Conservation (phyloP, 78 protist genomes). For the Anaeramoeba flamelloides region DNA sequence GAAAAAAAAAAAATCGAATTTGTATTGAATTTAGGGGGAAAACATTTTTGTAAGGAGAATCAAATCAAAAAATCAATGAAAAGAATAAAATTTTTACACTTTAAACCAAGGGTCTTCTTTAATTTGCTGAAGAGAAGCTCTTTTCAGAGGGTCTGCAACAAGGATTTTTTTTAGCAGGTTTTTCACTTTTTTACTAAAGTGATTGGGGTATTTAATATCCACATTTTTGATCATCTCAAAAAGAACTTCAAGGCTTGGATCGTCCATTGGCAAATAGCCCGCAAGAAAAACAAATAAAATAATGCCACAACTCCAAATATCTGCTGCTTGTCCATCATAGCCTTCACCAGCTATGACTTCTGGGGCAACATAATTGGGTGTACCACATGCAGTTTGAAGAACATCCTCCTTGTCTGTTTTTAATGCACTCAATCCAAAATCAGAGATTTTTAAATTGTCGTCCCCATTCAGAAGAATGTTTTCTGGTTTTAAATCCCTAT, state of each 20-base stretch:
- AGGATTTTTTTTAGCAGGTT: conserved; percentile 5
- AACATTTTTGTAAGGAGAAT: too few relatives aligned
- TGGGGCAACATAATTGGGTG: conserved; percentile 43
- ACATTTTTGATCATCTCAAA: neutral
- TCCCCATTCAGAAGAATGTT: conserved; percentile 35
- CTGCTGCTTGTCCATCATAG: neutral
- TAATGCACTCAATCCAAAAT: conserved; percentile 40
- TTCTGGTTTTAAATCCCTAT: conserved; percentile 46
- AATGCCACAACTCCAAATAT: conserved; percentile 1
- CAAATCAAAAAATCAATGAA: too few relatives aligned
- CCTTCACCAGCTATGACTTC: conserved; percentile 9
- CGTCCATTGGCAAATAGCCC: neutral
- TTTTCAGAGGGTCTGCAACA: conserved; percentile 3
- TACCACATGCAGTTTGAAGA: conserved; percentile 34
- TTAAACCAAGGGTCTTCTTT: conserved; percentile 17
- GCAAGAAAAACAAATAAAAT: neutral
- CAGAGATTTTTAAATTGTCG: conserved; percentile 37
- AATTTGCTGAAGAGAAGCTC: conserved; percentile 20
- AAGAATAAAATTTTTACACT: too few relatives aligned
- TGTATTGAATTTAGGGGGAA: too few relatives aligned
- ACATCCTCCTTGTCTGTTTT: neutral
- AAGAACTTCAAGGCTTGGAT: neutral
- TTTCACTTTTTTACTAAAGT: too few relatives aligned
- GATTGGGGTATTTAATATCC: neutral
- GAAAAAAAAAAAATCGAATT: too few relatives aligned